Conservation (phyloP, 148 eudicot species). For the Vaccinium darrowii region DNA sequence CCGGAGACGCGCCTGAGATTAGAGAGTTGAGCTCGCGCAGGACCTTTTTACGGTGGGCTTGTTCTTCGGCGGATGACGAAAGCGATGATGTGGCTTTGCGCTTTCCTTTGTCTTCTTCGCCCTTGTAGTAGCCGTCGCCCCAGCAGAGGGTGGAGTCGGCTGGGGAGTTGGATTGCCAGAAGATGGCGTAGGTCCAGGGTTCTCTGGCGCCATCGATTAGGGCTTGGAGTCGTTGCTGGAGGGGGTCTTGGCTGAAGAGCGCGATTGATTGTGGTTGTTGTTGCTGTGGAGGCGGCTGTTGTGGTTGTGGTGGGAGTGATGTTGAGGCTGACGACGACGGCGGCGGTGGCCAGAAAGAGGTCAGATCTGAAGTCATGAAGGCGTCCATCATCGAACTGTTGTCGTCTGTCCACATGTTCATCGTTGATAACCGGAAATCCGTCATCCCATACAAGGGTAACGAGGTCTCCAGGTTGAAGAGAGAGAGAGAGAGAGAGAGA, state of each 20-base stretch:
- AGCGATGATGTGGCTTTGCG: constrained; percentile 4
- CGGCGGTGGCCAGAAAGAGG: constrained; percentile 40
- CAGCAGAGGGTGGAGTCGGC: constrained; percentile 48
- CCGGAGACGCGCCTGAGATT: constrained; percentile 48
- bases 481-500: neutral
- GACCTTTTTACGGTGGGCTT: constrained; percentile 65
- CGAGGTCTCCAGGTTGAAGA: neutral
- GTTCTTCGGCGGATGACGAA: constrained; percentile 46
- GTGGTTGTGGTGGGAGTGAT: constrained; percentile 1
- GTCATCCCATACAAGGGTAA: constrained; percentile 30
- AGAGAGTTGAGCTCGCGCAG: constrained; percentile 80
- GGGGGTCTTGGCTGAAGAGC: constrained; percentile 51
- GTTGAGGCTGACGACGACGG: constrained; percentile 13
- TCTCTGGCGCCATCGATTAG: constrained; percentile 50
- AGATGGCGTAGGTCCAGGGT: constrained; percentile 91
- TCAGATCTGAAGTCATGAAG: constrained; percentile 41
- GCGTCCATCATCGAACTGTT: constrained; percentile 42
- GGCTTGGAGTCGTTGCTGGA: constrained; percentile 71
- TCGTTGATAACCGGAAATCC: constrained; percentile 30
- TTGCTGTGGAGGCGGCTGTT: neutral
- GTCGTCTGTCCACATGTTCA: constrained; percentile 43
- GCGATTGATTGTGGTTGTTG: neutral
- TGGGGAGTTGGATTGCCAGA: constrained; percentile 69
- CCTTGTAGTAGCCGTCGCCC: constrained; percentile 93
- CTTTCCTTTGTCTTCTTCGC: constrained; percentile 35